A percentile compares a stretch with the other conserved stretches of the same genome.
These are phyloP conservation scores for Manihot esculenta DNA, from an alignment of 441 rosid genomes.

Conservation along the genomic window DNA sequence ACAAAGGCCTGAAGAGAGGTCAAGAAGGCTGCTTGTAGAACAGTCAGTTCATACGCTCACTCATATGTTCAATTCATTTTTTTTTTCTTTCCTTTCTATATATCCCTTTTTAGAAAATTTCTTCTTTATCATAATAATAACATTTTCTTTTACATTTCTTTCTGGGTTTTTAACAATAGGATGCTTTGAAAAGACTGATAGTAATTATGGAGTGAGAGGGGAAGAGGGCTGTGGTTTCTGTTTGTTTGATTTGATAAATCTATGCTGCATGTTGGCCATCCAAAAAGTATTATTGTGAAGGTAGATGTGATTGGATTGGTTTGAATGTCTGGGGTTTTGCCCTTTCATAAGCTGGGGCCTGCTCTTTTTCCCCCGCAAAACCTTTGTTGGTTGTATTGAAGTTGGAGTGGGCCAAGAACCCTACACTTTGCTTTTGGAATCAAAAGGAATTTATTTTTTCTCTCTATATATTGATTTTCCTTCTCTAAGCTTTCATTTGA, in stretches of 20 bases:
- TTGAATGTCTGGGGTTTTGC: conserved; percentile 38
- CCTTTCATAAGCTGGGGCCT: too few species aligned
- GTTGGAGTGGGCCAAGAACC: conserved; percentile 21
- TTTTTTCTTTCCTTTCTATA: too few species aligned
- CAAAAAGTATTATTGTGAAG: conserved; percentile 19
- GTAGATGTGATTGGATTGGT: conserved; percentile 39
- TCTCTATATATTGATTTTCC: too few species aligned
- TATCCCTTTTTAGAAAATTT: neutral
- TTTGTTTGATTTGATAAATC: conserved; percentile 45
- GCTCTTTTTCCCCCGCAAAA: conserved; percentile 12
- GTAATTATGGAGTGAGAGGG: conserved; percentile 11
- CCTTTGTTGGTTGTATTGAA: conserved; percentile 20
- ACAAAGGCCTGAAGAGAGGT: too few species aligned
- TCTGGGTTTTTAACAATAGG: conserved; percentile 21
- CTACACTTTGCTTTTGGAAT: neutral
- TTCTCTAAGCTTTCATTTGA: too few species aligned
- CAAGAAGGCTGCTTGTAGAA: conserved; percentile 23
- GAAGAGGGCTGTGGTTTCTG: conserved; percentile 1
- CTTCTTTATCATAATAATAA: neutral
- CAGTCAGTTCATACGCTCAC: conserved; percentile 15
- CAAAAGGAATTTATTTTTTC: too few species aligned
- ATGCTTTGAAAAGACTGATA: conserved; percentile 31
- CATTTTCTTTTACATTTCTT: conserved; percentile 7
- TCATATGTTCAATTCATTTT: conserved; percentile 9
- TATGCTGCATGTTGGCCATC: conserved; percentile 32